Conservation (phyloP, 306 rosid species). For the Fragaria vesca region DNA sequence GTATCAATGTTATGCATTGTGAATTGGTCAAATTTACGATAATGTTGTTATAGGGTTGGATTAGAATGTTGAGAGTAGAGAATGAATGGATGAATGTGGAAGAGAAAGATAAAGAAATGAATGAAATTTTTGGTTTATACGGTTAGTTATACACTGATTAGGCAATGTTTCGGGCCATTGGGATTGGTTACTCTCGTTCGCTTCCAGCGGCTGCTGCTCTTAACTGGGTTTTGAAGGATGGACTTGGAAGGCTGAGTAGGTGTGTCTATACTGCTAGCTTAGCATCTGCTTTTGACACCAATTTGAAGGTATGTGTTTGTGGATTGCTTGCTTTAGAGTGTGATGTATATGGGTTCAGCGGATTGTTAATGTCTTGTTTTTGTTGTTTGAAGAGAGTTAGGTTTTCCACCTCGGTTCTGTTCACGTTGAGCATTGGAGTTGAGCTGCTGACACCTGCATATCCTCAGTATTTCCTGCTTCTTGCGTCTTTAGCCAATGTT, state of each 20-base stretch:
- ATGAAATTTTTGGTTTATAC: slow-evolving; percentile 23
- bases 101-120: background rate
- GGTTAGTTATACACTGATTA: slow-evolving; percentile 34
- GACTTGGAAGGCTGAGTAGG: slow-evolving; percentile 82
- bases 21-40: no score
- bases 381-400: slow-evolving; percentile 72
- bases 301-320: slow-evolving; percentile 69
- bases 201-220: slow-evolving; percentile 93
- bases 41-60: background rate
- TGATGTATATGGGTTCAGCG: slow-evolving; percentile 13
- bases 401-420: slow-evolving; percentile 69
- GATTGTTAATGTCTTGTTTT: slow-evolving; percentile 11
- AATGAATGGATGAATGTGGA: background rate
- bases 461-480: slow-evolving; percentile 74
- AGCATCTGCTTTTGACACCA: slow-evolving; percentile 87
- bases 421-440: slow-evolving; percentile 78
- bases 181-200: slow-evolving; percentile 76
- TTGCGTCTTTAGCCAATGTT: slow-evolving; percentile 85
- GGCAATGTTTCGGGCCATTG: slow-evolving; percentile 96
- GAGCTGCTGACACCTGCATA: slow-evolving; percentile 82
- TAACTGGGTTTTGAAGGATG: slow-evolving; percentile 92
- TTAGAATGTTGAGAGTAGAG: background rate
- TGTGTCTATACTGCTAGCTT: slow-evolving; percentile 87
- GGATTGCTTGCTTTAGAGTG: slow-evolving; percentile 13
- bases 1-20: slow-evolving; percentile 18